Percentiles rank a stretch among this genome's conserved stretches.
phyloP scores from a whole-genome alignment of 2,329 filamentous ascomycete genomes.

The Calonectria pseudoreteaudii region DNA sequence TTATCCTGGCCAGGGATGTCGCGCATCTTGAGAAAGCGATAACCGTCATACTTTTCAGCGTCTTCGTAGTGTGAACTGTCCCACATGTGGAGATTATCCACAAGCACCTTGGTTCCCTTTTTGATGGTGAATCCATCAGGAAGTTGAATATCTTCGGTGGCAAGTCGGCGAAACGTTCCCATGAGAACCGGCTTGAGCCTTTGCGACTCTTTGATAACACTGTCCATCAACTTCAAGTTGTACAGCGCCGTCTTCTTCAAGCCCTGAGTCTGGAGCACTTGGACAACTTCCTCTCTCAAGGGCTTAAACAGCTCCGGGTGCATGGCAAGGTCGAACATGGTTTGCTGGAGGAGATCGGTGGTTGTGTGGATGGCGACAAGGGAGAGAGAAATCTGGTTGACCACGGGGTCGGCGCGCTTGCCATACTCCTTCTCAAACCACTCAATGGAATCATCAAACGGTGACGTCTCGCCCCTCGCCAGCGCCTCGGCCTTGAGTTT shows the following conservation, averaged over 20 bases:
- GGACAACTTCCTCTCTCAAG: neutral
- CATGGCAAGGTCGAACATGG: neutral
- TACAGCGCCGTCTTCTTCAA: slow-evolving; percentile 1
- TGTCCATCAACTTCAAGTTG: neutral
- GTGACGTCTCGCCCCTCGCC: neutral
- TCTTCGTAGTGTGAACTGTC: neutral
- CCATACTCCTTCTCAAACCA: neutral
- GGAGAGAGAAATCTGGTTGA: neutral
- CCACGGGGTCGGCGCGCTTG: neutral
- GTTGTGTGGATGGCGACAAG: neutral
- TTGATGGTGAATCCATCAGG: neutral
- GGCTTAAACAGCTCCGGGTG: neutral
- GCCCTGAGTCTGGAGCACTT: neutral
- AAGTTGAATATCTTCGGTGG: neutral
- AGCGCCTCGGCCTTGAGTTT: neutral
- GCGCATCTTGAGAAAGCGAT: neutral
- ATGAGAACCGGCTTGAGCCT: neutral
- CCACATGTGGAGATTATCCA: slow-evolving; percentile 1
- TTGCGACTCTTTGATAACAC: neutral
- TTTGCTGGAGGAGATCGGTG: neutral
- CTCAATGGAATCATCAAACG: neutral
- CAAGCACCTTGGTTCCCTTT: neutral
- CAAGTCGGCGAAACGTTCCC: neutral
- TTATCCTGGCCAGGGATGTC: neutral
- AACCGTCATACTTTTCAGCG: neutral